These are phyloP conservation scores for Mortierella alpina DNA, from an alignment of 192 early-diverging fungal species.

Conservation along the genomic window DNA sequence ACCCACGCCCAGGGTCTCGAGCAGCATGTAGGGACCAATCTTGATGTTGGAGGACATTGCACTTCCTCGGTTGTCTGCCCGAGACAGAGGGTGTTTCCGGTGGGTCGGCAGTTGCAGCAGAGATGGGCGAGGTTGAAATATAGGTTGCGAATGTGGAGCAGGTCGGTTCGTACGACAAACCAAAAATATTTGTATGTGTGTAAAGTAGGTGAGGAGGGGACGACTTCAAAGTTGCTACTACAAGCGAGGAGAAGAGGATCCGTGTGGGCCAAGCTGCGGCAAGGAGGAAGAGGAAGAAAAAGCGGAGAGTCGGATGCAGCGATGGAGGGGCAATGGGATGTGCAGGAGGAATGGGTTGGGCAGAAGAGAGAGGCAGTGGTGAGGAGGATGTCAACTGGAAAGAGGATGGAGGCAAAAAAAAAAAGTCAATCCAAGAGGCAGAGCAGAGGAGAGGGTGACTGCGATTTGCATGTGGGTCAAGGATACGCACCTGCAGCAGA, in stretches of 20 bases:
- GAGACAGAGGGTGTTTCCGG: neutral
- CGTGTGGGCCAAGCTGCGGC: too few species aligned
- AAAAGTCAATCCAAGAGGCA: neutral
- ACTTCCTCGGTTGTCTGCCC: neutral
- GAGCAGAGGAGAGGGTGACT: too few species aligned
- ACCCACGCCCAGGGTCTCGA: constrained; percentile 96
- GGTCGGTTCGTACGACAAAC: neutral
- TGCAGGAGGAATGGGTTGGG: neutral
- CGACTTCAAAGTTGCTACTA: too few species aligned
- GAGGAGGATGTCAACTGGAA: neutral
- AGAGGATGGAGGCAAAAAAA: neutral
- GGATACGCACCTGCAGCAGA: too few species aligned
- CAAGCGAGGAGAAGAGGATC: too few species aligned
- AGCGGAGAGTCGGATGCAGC: neutral
- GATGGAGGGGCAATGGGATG: neutral
- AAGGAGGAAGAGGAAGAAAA: neutral
- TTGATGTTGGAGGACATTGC: constrained; percentile 59
- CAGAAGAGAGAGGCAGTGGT: too few species aligned
- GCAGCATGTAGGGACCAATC: constrained; percentile 93
- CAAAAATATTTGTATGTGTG: neutral
- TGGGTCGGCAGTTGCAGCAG: neutral
- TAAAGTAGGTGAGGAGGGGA: too few species aligned
- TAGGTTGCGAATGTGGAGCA: neutral
- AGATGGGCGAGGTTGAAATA: neutral
- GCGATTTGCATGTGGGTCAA: neutral